Base-by-base conservation (phyloP, 2,329 filamentous ascomycete species). In the Monilinia laxa region DNA sequence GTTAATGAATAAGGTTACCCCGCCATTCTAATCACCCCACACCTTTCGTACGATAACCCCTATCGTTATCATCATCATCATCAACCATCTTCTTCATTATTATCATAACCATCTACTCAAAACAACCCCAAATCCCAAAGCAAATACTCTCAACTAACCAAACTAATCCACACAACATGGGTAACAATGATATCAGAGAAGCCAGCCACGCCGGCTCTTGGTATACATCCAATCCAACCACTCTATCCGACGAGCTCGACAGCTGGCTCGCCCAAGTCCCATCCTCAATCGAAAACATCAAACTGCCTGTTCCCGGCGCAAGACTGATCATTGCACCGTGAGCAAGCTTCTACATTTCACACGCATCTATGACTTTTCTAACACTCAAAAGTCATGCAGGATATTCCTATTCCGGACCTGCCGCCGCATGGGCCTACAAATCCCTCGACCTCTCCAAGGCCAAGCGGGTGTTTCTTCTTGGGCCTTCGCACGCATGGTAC, bases 361-460 rank as follows among this genome's bases (percentile, higher is more conserved):
- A 2, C 28, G 7, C 42, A 25, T 63, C 40, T 31, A 7, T 54
- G 18, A 31, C 25, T 10, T 40, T 38, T 20, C 54, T 65, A 38
- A 58, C 23, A 16, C 35, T 66, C 14, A 11, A 42, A 72, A 97
- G 94, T 68, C 95, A 99, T 78, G 95, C 95, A 68, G 95, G 95
- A 69, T 99, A 97, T 80, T 81, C 86, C 2, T 98, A 94, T 81
- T 99, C 95, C 4, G 95, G 95, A 10, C 86, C 89, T 51, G 94
- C 92, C 72, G 95, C 95, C 54, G 95, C 93, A 54, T 98, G 92
- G 88, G 95, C 95, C 11, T 99, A 98, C 80, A 95, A 92, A 78
- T 85, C 86, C 9, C 87, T 96, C 60, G 93, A 98, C 77, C 84
- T 98, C 66, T 89, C 87, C 68, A 86, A 87, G 18, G 60, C 60